phyloP scores from a whole-genome alignment of 2,329 filamentous ascomycete genomes.

The Sclerotinia minor region DNA sequence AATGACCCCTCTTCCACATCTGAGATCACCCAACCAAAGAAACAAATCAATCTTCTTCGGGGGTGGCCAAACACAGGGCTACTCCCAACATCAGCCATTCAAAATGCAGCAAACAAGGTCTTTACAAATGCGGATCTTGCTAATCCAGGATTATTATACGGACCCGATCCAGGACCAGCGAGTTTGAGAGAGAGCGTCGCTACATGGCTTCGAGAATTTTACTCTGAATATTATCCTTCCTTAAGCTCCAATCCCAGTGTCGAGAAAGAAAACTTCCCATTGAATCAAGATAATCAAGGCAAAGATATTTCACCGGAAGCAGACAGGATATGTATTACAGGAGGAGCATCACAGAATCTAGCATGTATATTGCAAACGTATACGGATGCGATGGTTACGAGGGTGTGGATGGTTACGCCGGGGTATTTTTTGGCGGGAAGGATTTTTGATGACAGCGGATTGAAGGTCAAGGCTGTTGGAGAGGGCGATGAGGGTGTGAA shows the following conservation, averaged over 20 bases:
- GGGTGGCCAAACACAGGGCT: constrained; percentile 61
- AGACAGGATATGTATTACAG: constrained; percentile 74
- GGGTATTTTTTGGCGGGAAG: constrained; percentile 81
- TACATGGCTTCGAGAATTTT: constrained; percentile 64
- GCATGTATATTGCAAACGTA: constrained; percentile 77
- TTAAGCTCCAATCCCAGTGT: background rate
- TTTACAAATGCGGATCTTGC: constrained; percentile 62
- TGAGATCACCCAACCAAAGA: constrained; percentile 25
- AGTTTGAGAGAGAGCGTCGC: constrained; percentile 70
- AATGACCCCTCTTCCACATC: background rate
- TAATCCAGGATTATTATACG: constrained; percentile 56
- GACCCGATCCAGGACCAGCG: constrained; percentile 71
- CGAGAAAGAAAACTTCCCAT: background rate
- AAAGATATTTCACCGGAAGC: background rate
- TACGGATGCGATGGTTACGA: constrained; percentile 75
- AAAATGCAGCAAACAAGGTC: constrained; percentile 52
- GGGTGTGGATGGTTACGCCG: constrained; percentile 79
- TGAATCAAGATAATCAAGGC: constrained; percentile 5
- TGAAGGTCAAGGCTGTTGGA: constrained; percentile 68
- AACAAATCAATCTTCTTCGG: constrained; percentile 61
- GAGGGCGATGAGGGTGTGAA: constrained; percentile 80
- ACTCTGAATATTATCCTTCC: constrained; percentile 13
- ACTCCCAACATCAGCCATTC: constrained; percentile 42
- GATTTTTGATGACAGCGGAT: constrained; percentile 82
- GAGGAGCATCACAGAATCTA: constrained; percentile 81